Evolutionary conservation across 257 asterid species (phyloP).

Genomic region (Anisodus tanguticus): DNA sequence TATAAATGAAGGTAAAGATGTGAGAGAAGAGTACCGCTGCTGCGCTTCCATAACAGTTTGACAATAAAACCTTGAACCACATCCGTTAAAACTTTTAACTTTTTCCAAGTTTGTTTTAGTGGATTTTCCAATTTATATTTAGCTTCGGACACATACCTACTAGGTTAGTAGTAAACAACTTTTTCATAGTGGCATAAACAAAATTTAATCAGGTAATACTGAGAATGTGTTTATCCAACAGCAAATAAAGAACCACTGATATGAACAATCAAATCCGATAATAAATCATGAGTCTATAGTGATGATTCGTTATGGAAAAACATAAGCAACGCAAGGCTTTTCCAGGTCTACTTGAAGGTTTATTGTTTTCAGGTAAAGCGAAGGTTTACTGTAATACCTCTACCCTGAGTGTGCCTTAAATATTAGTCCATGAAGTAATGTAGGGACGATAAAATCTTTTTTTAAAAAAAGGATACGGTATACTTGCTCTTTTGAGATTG

Average conservation of each 20-base stretch:
- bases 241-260: neutral
- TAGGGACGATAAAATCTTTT: neutral
- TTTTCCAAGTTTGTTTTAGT: neutral
- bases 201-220: neutral
- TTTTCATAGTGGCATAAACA: neutral
- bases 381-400: neutral
- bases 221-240: neutral
- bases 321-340: neutral
- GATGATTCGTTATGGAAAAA: neutral
- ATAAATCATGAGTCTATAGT: neutral
- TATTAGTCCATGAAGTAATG: neutral
- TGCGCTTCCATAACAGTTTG: neutral
- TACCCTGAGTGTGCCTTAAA: neutral
- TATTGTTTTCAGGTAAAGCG: neutral
- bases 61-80: constrained; percentile 1
- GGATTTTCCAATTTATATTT: neutral
- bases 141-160: neutral
- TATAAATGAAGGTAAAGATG: neutral
- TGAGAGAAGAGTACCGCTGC: neutral
- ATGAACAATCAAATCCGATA: neutral
- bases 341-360: neutral
- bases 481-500: neutral
- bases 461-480: neutral
- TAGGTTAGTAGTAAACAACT: neutral
- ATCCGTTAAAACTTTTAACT: neutral